These are phyloP conservation scores for Fomitopsis palustris DNA, from an alignment of 1,284 basidiomycete species.

Conservation along the genomic window DNA sequence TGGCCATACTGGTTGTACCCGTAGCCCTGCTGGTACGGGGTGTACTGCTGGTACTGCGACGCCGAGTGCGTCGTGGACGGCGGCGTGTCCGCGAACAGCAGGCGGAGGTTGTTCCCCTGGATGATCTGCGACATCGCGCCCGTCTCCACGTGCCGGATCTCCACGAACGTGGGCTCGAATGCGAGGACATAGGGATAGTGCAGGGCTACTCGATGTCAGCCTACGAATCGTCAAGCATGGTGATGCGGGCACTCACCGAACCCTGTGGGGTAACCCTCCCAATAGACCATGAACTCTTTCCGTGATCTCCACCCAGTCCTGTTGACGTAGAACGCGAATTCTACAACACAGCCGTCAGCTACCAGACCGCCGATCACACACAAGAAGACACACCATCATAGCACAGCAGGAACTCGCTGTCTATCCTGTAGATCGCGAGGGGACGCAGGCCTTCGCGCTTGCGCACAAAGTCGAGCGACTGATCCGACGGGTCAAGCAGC, in stretches of 20 bases:
- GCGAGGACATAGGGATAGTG: constrained; percentile 97
- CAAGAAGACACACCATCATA: constrained; percentile 78
- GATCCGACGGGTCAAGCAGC: constrained; percentile 90
- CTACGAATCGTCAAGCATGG: neutral
- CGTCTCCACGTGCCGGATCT: constrained; percentile 94
- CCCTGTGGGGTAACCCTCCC: constrained; percentile 93
- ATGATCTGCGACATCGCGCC: constrained; percentile 94
- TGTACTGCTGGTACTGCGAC: constrained; percentile 27
- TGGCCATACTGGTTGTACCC: constrained; percentile 37
- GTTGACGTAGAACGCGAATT: constrained; percentile 99
- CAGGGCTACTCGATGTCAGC: constrained; percentile 57
- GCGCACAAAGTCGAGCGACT: constrained; percentile 90
- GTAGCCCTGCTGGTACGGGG: constrained; percentile 30
- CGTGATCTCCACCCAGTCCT: constrained; percentile 92
- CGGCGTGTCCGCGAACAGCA: constrained; percentile 93
- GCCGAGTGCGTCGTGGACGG: constrained; percentile 67
- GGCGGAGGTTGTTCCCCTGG: constrained; percentile 84
- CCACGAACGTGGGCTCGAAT: constrained; percentile 95
- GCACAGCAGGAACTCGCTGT: constrained; percentile 95
- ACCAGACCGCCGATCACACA: neutral
- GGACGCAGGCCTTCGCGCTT: constrained; percentile 84
- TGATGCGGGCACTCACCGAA: constrained; percentile 67
- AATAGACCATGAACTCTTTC: constrained; percentile 91
- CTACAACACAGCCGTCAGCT: constrained; percentile 38
- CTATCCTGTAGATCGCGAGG: constrained; percentile 95